These are phyloP conservation scores for Didymellaceae sp. DNA, from an alignment of 2,329 filamentous ascomycete genomes.

Conservation along the genomic window DNA sequence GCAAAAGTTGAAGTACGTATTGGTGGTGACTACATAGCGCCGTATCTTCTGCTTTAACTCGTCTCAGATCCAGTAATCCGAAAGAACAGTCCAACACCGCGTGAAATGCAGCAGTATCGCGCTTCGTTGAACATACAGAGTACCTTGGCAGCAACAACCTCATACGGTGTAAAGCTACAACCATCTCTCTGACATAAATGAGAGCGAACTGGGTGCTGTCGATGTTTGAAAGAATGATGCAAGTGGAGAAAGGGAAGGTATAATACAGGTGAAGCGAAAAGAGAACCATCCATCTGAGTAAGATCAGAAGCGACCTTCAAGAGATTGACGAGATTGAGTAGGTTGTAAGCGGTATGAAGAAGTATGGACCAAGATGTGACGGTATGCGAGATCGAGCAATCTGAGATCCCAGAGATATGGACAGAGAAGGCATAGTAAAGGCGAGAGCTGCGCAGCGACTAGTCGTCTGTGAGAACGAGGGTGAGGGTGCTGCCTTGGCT, in stretches of 20 bases:
- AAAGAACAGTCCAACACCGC: not conserved
- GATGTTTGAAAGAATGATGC: not conserved
- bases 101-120: no score
- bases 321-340: conserved; percentile 28
- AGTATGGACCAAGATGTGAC: conserved; percentile 31
- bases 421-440: not conserved
- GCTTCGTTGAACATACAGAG: no score
- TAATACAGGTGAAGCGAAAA: conserved; percentile 1
- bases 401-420: conserved; percentile 12
- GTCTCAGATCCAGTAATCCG: conserved; percentile 5
- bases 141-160: not conserved
- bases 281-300: conserved; percentile 1
- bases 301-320: conserved; percentile 12
- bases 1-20: no score
- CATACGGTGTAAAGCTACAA: not conserved
- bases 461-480: conserved; percentile 38
- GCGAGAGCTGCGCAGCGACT: not conserved
- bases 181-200: not conserved
- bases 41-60: no score
- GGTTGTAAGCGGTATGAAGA: conserved; percentile 23
- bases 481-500: conserved; percentile 33
- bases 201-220: no score
- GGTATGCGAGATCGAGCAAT: conserved; percentile 9
- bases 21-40: no score
- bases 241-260: not conserved